Evolutionary conservation across 441 rosid species (phyloP).

Genomic region (Euphorbia schlechtendalii): DNA sequence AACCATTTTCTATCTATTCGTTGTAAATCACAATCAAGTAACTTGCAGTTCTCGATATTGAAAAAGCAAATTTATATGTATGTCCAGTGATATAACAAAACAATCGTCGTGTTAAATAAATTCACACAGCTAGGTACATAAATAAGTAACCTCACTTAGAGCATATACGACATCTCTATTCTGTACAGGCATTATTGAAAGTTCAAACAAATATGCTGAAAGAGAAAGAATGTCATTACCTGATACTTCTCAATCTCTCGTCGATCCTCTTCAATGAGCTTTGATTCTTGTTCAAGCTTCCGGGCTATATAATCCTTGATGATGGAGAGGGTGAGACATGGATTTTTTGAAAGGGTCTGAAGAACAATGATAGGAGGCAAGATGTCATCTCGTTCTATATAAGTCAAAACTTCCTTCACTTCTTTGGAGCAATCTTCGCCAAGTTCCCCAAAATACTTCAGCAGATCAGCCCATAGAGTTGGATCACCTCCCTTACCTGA

Average conservation of each 20-base stretch:
- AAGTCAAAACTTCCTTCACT: slow-evolving; percentile 86
- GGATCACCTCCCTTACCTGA: slow-evolving; percentile 90
- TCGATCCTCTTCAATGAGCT: slow-evolving; percentile 87
- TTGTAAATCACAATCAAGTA: not conserved
- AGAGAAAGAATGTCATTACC: slow-evolving; percentile 36
- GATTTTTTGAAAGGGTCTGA: slow-evolving; percentile 83
- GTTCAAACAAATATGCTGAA: slow-evolving; percentile 8
- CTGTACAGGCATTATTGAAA: not conserved
- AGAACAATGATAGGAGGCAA: slow-evolving; percentile 95
- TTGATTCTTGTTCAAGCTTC: slow-evolving; percentile 94
- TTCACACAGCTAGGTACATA: not conserved
- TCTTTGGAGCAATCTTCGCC: slow-evolving; percentile 98
- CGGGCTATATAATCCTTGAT: slow-evolving; percentile 91
- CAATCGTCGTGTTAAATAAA: not conserved
- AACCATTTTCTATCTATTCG: not conserved
- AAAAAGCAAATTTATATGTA: not conserved
- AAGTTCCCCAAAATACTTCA: slow-evolving; percentile 93
- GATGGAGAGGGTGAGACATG: slow-evolving; percentile 90
- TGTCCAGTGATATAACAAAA: not conserved
- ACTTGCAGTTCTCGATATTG: not conserved
- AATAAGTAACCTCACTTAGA: not conserved
- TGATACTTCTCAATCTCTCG: slow-evolving; percentile 87
- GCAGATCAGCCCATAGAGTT: slow-evolving; percentile 96
- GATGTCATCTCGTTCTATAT: slow-evolving; percentile 88
- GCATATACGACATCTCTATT: not conserved